Evolutionary conservation across 139 green algal species (phyloP), one percentile per base, ranked within the genome.

Genomic region (Auxenochlorella pyrenoidosa): DNA sequence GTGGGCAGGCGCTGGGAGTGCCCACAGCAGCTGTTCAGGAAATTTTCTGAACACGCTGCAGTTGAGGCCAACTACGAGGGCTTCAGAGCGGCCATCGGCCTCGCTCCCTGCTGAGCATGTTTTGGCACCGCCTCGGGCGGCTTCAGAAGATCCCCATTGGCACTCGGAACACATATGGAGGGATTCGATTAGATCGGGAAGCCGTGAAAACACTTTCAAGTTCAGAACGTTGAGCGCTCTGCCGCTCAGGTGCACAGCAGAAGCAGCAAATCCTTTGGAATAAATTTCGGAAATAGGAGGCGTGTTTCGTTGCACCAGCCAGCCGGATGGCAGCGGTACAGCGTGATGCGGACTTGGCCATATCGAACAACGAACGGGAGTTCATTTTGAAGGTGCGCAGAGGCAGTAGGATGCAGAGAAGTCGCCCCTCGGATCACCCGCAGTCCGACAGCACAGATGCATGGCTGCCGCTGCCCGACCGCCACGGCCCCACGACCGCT

Each of bases 341-440:
- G 40, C 83, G 89, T 16, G 86, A 93, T 22, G 88, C 92, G 22
- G 92, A 92, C 43, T 58, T 63, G 1, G 79, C 84, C 41, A 88
- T 98, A 34, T 95, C 94, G 1, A 96, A 94, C 34, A 97, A 96
- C 66, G 92, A 97, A 34, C 84, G 78, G 10, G 82, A 91, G 0
- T 98, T 98, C 86, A 97, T 98, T 38, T 38, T 98, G 8, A 93
- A 93, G 88, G 94, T 94, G 43, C 26, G 84, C 8, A 16, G 68
- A 63, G 0, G 30, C 0, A 30, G 4, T 34, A 3, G 0, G 21
- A 19, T 12, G 41, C 38, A 12, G 75, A 40, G 68, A 4, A 34
- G n/a, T 44, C 5, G 28, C 32, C 3, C 70, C 40, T 1, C 30
- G 70, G 13, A 21, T 30, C 6, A 6, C 18, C 13, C 1, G 0